Evolutionary conservation across 1,284 basidiomycete species (phyloP), one percentile per base, ranked within the genome.

Genomic region (Tremellales sp.): DNA sequence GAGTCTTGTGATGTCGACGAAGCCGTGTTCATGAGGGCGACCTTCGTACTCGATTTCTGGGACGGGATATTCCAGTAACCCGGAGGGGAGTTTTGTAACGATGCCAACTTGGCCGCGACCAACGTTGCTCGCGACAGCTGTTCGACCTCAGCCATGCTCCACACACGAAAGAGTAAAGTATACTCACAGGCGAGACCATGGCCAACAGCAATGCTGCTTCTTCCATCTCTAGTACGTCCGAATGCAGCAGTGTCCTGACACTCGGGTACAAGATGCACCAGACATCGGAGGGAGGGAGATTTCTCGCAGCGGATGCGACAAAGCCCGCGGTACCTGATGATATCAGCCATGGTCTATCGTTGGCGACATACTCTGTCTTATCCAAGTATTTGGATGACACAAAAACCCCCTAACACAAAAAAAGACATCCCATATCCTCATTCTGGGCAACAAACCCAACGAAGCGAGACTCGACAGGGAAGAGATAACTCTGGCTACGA

Each of bases 181-280:
- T 8, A 65, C 84, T 45, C 68, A 97, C 90, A 0, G 89, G 85
- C 39, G 82, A 74, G 54, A 87, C 85, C 68, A 93, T 77, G 4
- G 84, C 80, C 31, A 79, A 77, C 21, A 97, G 72, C 24, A 99
- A 68, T 33, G 80, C 83, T 45, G 79, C 77, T 53, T 88, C 87
- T 40, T 86, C 81, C 34, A 97, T 80, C 1, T 79, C 77, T 6
- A 77, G 79, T n/a, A 97, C 76, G 60, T 98, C 95, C 1, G 84
- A 87, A 37, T 84, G 84, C 34, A 98, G 75, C 47, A 93, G 82
- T 51, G 90, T 85, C 31, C 89, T 81, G 31, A 98, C 71, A 0
- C 86, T 86, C 0, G 94, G 93, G 61, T 98, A 98, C 3, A 97
- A 71, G 35, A 97, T 89, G 61, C 92, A 94, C 95, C 95, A 98